Conservation (phyloP, 2,329 filamentous ascomycete genomes). For the Aspergillus hiratsukae region DNA sequence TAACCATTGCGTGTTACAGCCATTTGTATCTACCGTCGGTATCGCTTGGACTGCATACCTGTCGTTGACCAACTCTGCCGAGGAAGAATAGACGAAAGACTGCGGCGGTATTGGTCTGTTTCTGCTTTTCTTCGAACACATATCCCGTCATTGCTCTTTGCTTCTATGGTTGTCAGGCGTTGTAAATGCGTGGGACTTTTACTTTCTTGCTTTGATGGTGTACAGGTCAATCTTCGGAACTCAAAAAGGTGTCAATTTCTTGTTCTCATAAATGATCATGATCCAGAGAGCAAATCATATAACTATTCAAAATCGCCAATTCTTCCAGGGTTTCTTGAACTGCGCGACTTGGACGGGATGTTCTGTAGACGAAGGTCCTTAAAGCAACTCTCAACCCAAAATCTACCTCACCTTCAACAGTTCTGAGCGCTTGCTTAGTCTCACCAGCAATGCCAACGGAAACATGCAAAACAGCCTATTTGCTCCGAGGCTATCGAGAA, state of each 20-base stretch:
- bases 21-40: conserved; percentile 91
- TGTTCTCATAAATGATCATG: not conserved
- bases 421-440: conserved; percentile 16
- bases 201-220: conserved; percentile 8
- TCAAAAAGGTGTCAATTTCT: not conserved
- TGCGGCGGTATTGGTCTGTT: not conserved
- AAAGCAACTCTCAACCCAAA: not conserved
- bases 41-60: conserved; percentile 98
- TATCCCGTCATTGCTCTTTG: conserved; percentile 1
- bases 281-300: not conserved
- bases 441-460: conserved; percentile 2
- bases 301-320: not conserved
- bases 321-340: not conserved
- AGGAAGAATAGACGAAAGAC: conserved; percentile 51
- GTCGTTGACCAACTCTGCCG: conserved; percentile 81
- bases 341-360: no score
- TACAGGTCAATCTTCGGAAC: conserved; percentile 9
- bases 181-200: conserved; percentile 8
- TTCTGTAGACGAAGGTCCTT: not conserved
- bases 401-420: not conserved
- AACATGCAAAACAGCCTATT: conserved; percentile 2
- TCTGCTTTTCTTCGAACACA: not conserved
- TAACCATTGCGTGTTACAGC: conserved; percentile 48
- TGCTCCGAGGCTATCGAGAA: conserved; percentile 22
- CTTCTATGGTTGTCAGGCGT: conserved; percentile 12